Evolutionary conservation across 129 eudicot genomes (phyloP).

Genomic region (Solidago caesia): DNA sequence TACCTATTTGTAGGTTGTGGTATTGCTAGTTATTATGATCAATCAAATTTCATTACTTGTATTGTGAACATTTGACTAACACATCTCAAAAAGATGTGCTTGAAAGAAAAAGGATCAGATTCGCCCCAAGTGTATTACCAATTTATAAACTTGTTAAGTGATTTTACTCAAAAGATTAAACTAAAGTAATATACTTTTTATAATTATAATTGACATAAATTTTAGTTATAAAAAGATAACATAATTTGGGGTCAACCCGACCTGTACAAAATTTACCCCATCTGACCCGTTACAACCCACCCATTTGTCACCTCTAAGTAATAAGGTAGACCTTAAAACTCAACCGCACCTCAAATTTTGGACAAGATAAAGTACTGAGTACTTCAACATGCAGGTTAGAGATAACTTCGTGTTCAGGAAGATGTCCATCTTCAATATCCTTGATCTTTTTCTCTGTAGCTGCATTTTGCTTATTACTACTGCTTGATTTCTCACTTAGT

Average conservation of each 20-base stretch:
- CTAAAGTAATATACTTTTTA: background rate
- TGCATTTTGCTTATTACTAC: slow-evolving; percentile 12
- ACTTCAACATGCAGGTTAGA: background rate
- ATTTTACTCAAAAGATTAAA: background rate
- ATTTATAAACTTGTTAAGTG: background rate
- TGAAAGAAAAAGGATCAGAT: too few species aligned
- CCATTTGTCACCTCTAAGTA: background rate
- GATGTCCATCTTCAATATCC: background rate
- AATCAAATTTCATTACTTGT: background rate
- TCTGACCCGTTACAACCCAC: background rate
- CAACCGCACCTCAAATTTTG: background rate
- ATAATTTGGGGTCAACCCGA: background rate
- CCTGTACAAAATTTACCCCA: background rate
- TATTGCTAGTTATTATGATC: background rate
- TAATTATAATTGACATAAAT: background rate
- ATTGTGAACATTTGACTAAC: background rate
- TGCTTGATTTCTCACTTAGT: background rate
- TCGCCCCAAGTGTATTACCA: too few species aligned
- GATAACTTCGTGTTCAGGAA: background rate
- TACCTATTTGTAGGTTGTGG: background rate
- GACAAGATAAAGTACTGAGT: background rate
- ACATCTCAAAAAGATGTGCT: background rate
- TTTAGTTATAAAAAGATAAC: background rate
- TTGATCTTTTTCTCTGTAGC: background rate
- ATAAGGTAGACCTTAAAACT: background rate